Evolutionary conservation across 441 rosid genomes (phyloP).

Genomic region (Pelargonium citronellum): DNA sequence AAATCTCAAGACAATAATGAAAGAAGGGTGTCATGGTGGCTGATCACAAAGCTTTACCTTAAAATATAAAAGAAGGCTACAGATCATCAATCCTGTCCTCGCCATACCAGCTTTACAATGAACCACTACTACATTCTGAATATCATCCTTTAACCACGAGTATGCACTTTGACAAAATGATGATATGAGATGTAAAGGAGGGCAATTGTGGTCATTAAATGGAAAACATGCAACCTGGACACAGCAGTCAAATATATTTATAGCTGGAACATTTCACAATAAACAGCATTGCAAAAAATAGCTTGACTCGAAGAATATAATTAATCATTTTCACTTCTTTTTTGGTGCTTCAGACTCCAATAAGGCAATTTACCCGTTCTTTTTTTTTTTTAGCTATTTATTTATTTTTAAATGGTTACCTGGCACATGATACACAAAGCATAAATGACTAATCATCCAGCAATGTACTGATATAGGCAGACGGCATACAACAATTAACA

Average conservation of each 20-base stretch:
- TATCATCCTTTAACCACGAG: constrained; percentile 84
- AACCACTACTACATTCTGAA: constrained; percentile 76
- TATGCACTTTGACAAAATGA: constrained; percentile 80
- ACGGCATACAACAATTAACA: not conserved
- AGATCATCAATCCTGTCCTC: constrained; percentile 83
- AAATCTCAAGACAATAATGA: not conserved
- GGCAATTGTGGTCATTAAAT: constrained; percentile 84
- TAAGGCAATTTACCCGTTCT: not conserved
- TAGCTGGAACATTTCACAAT: constrained; percentile 7
- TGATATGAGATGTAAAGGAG: constrained; percentile 63
- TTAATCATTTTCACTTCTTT: not conserved
- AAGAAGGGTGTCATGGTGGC: not conserved
- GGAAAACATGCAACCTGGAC: constrained; percentile 77
- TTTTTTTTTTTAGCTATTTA: not conserved
- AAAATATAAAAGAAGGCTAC: constrained; percentile 69
- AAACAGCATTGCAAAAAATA: not conserved
- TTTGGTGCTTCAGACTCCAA: no score
- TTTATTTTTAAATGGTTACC: constrained; percentile 4
- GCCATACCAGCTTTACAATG: constrained; percentile 92
- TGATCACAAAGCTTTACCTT: constrained; percentile 41
- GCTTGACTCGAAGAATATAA: not conserved
- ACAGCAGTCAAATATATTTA: constrained; percentile 10
- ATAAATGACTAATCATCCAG: not conserved
- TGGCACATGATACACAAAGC: constrained; percentile 1
- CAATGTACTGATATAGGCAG: constrained; percentile 6